Conservation (phyloP, 108 stramenopile species). For the Nitzschia inconspicua region DNA sequence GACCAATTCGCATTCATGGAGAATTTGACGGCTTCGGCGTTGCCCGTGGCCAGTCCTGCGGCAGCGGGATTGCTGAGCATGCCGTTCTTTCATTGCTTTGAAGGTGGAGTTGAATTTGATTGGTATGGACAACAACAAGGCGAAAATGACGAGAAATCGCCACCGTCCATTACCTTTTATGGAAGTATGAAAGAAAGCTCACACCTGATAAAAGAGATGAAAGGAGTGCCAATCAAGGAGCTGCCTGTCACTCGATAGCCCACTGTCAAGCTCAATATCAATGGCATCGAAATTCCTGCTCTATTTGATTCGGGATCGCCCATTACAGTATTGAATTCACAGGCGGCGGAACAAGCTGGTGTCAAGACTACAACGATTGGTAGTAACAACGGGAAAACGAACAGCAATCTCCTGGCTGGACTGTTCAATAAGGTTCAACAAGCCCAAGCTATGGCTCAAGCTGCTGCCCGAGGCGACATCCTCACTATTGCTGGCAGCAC, state of each 20-base stretch:
- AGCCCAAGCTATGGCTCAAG: constrained; percentile 48
- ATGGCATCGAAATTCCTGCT: constrained; percentile 62
- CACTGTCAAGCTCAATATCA: constrained; percentile 46
- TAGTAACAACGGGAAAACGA: constrained; percentile 8
- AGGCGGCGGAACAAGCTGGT: constrained; percentile 56
- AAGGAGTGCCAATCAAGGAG: constrained; percentile 35
- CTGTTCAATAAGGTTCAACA: constrained; percentile 44
- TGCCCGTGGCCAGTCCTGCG: constrained; percentile 66
- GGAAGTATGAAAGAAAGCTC: too few relatives aligned
- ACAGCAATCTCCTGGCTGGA: constrained; percentile 56
- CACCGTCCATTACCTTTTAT: constrained; percentile 54
- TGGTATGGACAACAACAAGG: too few relatives aligned
- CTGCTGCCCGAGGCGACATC: constrained; percentile 49
- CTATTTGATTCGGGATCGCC: constrained; percentile 79
- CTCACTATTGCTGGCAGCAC: constrained; percentile 46
- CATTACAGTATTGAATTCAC: constrained; percentile 66
- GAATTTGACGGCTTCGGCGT: constrained; percentile 65
- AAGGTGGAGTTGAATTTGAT: constrained; percentile 66
- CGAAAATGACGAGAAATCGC: neutral
- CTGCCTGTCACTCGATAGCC: constrained; percentile 55
- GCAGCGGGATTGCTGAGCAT: constrained; percentile 63
- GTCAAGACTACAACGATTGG: constrained; percentile 23
- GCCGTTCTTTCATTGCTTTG: constrained; percentile 68
- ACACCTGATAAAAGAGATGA: constrained; percentile 39
- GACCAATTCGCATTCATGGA: constrained; percentile 58